phyloP scores from a whole-genome alignment of 2,329 filamentous ascomycete species.

The Talaromyces marneffei region DNA sequence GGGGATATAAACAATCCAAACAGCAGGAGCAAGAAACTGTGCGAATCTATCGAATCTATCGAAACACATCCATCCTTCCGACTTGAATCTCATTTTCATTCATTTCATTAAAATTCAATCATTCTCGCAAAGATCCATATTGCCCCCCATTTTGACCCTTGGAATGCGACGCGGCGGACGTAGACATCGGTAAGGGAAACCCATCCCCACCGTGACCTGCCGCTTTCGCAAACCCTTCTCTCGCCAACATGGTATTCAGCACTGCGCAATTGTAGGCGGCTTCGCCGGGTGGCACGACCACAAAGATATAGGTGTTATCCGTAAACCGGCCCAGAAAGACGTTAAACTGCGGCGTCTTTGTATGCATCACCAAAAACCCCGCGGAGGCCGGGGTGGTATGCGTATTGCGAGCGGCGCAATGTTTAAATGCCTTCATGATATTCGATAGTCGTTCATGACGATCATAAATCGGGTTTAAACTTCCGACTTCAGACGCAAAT shows the following conservation, averaged over 20 bases:
- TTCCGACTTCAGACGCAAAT: conserved; percentile 70
- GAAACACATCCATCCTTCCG: no score
- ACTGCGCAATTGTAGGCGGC: conserved; percentile 85
- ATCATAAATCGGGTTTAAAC: conserved; percentile 80
- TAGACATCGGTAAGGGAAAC: conserved; percentile 31
- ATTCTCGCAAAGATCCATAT: conserved; percentile 2
- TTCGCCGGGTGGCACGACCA: conserved; percentile 84
- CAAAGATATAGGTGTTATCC: conserved; percentile 94
- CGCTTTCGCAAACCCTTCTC: conserved; percentile 69
- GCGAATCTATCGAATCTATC: background rate
- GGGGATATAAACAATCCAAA: background rate
- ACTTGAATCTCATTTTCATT: no score
- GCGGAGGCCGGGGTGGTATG: conserved; percentile 39
- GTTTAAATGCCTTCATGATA: conserved; percentile 98
- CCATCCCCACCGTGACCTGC: conserved; percentile 40
- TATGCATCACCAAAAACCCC: conserved; percentile 43
- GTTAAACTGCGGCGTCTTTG: conserved; percentile 63
- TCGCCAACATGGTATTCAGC: conserved; percentile 81
- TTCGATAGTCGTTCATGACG: conserved; percentile 93
- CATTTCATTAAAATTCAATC: no score
- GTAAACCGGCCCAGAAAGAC: conserved; percentile 94
- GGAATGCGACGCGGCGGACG: conserved; percentile 1
- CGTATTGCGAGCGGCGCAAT: conserved; percentile 51
- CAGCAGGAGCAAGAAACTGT: no score
- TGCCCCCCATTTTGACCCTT: conserved; percentile 4